Conservation (phyloP, 2,329 filamentous ascomycete species). For the Cucurbitaria berberidis region DNA sequence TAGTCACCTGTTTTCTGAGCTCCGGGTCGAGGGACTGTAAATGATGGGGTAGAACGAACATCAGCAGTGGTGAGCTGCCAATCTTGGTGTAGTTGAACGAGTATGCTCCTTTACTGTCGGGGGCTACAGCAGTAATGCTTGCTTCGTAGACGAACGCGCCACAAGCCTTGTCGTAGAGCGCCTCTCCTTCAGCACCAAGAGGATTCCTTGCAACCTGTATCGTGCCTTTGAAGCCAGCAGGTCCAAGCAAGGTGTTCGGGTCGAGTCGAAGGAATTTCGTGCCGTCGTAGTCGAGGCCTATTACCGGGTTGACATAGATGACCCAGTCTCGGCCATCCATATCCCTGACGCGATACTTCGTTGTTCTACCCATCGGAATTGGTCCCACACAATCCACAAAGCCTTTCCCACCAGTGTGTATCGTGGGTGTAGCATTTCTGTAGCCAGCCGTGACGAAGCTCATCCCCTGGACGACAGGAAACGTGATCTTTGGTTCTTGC, state of each 20-base stretch:
- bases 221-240: conserved; percentile 72
- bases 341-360: conserved; percentile 77
- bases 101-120: conserved; percentile 68
- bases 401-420: conserved; percentile 73
- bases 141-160: conserved; percentile 75
- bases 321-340: conserved; percentile 75
- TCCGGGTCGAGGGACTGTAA: conserved; percentile 71
- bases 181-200: conserved; percentile 62
- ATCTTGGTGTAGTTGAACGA: conserved; percentile 74
- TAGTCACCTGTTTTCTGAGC: conserved; percentile 57
- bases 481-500: conserved; percentile 68
- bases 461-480: conserved; percentile 89
- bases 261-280: conserved; percentile 69
- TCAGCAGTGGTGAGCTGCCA: conserved; percentile 72
- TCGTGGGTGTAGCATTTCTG: conserved; percentile 69
- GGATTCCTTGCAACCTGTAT: conserved; percentile 86
- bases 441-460: conserved; percentile 83
- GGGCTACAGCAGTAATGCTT: conserved; percentile 67
- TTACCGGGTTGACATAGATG: conserved; percentile 69
- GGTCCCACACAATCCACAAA: conserved; percentile 70
- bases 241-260: conserved; percentile 69
- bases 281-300: conserved; percentile 61
- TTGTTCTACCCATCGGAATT: conserved; percentile 66
- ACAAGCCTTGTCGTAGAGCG: conserved; percentile 74
- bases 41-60: conserved; percentile 91